Evolutionary conservation across 2,329 filamentous ascomycete genomes (phyloP).

Genomic region (Sporothrix curviconia): DNA sequence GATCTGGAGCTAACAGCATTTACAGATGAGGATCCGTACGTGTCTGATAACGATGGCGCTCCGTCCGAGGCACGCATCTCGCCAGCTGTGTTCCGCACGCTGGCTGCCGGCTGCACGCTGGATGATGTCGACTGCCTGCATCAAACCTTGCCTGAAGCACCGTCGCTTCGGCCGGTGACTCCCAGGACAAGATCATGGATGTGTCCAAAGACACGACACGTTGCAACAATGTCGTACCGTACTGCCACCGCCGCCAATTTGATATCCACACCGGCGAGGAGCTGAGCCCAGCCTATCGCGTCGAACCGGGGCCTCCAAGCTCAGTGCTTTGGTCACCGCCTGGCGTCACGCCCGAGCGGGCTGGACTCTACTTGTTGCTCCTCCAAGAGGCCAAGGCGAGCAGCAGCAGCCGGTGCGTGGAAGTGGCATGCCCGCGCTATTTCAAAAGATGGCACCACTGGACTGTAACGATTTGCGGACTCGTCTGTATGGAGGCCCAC

Average conservation of each 20-base stretch:
- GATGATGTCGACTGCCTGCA: constrained; percentile 10
- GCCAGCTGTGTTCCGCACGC: constrained; percentile 17
- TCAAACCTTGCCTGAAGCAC: neutral
- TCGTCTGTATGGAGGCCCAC: constrained; percentile 15
- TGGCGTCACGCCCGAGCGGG: constrained; percentile 16
- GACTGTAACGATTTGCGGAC: constrained; percentile 21
- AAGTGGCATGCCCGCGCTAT: constrained; percentile 20
- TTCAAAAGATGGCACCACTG: constrained; percentile 28
- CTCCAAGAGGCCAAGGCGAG: constrained; percentile 5
- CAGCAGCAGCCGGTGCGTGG: constrained; percentile 17
- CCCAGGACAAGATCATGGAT: constrained; percentile 16
- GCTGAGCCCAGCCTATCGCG: constrained; percentile 20
- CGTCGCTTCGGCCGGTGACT: constrained; percentile 10
- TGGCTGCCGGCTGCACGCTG: constrained; percentile 16
- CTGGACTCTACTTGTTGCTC: constrained; percentile 18
- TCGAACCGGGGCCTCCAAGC: constrained; percentile 1
- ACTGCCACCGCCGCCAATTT: constrained; percentile 21
- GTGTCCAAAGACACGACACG: constrained; percentile 5
- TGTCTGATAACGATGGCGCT: constrained; percentile 37
- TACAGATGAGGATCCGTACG: constrained; percentile 21
- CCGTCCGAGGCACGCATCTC: constrained; percentile 24
- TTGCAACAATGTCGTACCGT: neutral
- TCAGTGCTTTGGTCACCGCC: constrained; percentile 17
- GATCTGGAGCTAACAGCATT: too few relatives aligned
- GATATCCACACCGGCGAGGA: constrained; percentile 23